Evolutionary conservation across 345 rosid species (phyloP), one percentile per base, ranked within the genome.

Genomic region (Citrus australasica): DNA sequence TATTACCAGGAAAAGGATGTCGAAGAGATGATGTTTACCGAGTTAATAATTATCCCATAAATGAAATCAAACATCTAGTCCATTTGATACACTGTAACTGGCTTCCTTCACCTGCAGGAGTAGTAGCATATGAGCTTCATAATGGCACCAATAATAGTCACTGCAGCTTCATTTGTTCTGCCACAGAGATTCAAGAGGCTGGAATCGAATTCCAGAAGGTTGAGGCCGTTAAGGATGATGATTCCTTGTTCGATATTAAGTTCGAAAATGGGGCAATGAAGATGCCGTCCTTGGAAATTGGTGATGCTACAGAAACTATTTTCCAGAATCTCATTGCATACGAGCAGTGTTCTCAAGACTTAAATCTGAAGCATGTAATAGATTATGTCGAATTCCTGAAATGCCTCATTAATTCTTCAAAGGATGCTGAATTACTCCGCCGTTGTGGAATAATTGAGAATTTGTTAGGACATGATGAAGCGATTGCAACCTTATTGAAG

Each of bases 121-220:
- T 14, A n/a, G n/a, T 1, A 0, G 35, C 59, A n/a, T 19, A 69
- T 70, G 80, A 61, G 38, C 6, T 35, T 35, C 7, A 35, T 37
- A 37, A 7, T 37, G 40, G 40, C 6, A 6, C 40, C 7, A 7
- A 37, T 6, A 7, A 37, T 7, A 24, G 21, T 6, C 4, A 6
- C 11, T 4, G 0, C 38, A 19, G 10, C 6, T 9, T 14, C 53
- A 79, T 79, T 8, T 69, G 78, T 3, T 33, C 67, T 16, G 82
- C 83, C 10, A 59, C 59, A 56, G 73, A 69, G 75, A 76, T 83
- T 3, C 2, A 27, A 53, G 82, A 74, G 10, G 74, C 78, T 6
- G 86, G 83, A 71, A 66, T 83, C 63, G 17, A 35, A 55, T 66
- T 66, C 48, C 2, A 19, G 64, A 67, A 51, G 32, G n/a, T 32